phyloP scores from a whole-genome alignment of 2,329 filamentous ascomycete species.

The Diaporthe sp. region DNA sequence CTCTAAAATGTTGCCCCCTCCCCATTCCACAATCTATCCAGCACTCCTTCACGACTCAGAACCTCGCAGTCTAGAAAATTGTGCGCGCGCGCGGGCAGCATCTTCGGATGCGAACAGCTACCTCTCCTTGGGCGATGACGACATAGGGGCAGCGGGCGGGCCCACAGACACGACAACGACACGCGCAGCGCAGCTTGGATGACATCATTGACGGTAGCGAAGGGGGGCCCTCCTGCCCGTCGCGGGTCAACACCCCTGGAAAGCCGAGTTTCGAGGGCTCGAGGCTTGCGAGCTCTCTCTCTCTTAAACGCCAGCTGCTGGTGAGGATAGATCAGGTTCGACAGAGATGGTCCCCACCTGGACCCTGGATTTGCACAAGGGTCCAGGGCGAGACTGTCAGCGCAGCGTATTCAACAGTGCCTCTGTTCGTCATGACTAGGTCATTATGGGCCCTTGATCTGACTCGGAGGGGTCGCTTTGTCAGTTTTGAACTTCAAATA shows the following conservation, averaged over 20 bases:
- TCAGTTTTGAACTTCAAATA: not conserved
- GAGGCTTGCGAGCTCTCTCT: not conserved
- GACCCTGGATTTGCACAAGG: constrained; percentile 27
- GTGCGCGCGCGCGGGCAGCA: not conserved
- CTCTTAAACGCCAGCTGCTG: not conserved
- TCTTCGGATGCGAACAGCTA: not conserved
- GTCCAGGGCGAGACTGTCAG: constrained; percentile 16
- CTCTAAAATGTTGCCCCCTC: not conserved
- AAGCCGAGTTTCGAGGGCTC: not conserved
- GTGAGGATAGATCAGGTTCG: not conserved
- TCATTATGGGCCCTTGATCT: constrained; percentile 11
- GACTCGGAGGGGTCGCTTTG: constrained; percentile 5
- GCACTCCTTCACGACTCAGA: constrained; percentile 8
- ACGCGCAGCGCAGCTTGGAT: not conserved
- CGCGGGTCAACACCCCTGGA: not conserved
- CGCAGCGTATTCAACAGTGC: not conserved
- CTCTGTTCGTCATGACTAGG: constrained; percentile 21
- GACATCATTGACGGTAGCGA: constrained; percentile 9
- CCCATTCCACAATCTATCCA: not conserved
- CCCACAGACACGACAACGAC: constrained; percentile 24
- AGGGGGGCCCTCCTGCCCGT: not conserved
- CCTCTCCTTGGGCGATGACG: constrained; percentile 2
- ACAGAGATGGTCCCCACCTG: not conserved
- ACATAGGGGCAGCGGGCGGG: constrained; percentile 1
- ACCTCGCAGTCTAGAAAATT: not conserved